Evolutionary conservation across 2,329 filamentous ascomycete species (phyloP).

Genomic region (Penicillium occitanis): DNA sequence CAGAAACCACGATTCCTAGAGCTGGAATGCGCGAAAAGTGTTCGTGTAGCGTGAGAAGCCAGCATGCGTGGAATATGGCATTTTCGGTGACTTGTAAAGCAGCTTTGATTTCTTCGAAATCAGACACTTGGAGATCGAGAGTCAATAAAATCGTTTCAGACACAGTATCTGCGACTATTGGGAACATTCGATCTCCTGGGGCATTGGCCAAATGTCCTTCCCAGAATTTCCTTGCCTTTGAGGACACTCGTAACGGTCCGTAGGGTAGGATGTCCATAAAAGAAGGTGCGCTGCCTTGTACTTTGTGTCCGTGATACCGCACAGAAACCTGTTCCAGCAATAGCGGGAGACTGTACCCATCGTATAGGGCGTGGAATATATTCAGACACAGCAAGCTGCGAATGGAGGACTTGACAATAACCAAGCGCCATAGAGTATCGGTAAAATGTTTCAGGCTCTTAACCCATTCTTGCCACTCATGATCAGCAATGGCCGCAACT

Average conservation of each 20-base stretch:
- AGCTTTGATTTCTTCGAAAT: constrained; percentile 56
- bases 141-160: constrained; percentile 24
- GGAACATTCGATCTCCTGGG: constrained; percentile 31
- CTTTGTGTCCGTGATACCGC: constrained; percentile 48
- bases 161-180: constrained; percentile 26
- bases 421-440: constrained; percentile 35
- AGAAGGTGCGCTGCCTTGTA: constrained; percentile 43
- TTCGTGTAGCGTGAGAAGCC: constrained; percentile 63
- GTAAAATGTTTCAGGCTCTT: constrained; percentile 49
- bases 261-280: constrained; percentile 68
- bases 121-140: constrained; percentile 35
- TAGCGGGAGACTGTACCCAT: constrained; percentile 73
- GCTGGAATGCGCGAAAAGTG: constrained; percentile 52
- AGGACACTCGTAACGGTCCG: constrained; percentile 61
- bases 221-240: constrained; percentile 68
- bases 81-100: constrained; percentile 73
- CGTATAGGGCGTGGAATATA: constrained; percentile 85
- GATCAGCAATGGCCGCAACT: constrained; percentile 36
- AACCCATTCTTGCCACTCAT: constrained; percentile 55
- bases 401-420: constrained; percentile 30
- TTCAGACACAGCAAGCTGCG: constrained; percentile 57
- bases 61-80: constrained; percentile 72
- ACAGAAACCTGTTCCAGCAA: constrained; percentile 61
- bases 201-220: constrained; percentile 51
- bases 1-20: constrained; percentile 76